Evolutionary conservation across 805 yeast species (phyloP).

Genomic region (Saccharomycopsis sp.): DNA sequence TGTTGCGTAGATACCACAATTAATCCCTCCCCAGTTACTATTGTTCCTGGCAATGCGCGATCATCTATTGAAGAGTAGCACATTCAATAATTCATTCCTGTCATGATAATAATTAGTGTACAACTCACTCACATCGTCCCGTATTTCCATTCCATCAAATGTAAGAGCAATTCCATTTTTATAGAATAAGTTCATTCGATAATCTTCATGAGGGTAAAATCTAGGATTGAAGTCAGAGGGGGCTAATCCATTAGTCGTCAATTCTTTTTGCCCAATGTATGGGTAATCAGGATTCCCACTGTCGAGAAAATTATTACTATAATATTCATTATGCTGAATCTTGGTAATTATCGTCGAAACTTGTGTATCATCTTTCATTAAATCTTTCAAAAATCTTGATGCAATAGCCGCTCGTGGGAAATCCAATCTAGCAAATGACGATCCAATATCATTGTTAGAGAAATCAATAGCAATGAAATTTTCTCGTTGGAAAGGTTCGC

Average conservation of each 20-base stretch:
- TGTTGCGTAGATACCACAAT: no score
- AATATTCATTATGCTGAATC: neutral
- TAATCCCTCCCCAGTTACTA: no score
- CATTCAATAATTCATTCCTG: constrained; percentile 1
- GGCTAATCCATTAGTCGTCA: neutral
- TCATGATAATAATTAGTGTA: constrained; percentile 2
- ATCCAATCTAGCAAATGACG: no score
- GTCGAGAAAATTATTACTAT: neutral
- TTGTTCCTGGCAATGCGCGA: no score
- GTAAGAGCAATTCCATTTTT: neutral
- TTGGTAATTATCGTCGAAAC: neutral
- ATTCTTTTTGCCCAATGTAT: neutral
- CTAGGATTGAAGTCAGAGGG: neutral
- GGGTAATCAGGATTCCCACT: constrained; percentile 1
- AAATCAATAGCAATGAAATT: constrained; percentile 1
- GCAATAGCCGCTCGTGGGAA: no score
- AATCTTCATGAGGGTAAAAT: constrained; percentile 1
- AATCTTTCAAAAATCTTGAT: no score
- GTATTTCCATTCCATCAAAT: neutral
- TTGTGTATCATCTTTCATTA: neutral
- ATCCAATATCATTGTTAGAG: neutral
- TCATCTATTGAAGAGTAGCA: neutral
- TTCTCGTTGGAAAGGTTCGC: neutral
- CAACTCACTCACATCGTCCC: neutral
- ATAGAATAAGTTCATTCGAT: constrained; percentile 1